Percentiles rank a stretch among this genome's conserved stretches.
Evolutionary conservation across 2,329 filamentous ascomycete genomes (phyloP).

Genomic region (Penicillium sp.): DNA sequence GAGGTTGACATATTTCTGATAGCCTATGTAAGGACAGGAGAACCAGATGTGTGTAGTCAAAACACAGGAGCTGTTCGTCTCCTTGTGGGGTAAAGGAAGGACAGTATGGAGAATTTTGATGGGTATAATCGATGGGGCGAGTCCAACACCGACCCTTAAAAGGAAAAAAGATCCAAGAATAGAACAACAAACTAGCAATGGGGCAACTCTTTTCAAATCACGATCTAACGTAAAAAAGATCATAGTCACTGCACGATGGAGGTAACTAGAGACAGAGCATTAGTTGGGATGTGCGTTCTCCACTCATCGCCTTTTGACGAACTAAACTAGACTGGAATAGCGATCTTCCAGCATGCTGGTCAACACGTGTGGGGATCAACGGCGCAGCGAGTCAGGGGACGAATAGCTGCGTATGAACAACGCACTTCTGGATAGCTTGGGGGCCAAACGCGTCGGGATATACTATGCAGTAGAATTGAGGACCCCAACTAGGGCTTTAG

Average conservation of each 20-base stretch:
- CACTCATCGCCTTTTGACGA: slow-evolving; percentile 1
- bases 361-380: slow-evolving; percentile 1
- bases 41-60: background rate
- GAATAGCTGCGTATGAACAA: background rate
- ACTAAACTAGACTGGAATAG: slow-evolving; percentile 3
- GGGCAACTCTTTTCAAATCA: background rate
- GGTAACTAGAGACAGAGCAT: background rate
- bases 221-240: background rate
- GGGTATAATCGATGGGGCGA: background rate
- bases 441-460: background rate
- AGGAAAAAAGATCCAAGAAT: background rate
- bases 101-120: background rate
- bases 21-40: background rate
- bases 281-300: background rate
- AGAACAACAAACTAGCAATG: too few relatives aligned
- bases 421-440: background rate
- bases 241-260: background rate
- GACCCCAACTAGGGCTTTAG: background rate
- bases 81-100: background rate
- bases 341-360: background rate
- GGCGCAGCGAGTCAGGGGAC: background rate
- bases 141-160: background rate
- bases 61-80: background rate
- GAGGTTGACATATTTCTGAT: slow-evolving; percentile 17
- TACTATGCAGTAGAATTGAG: background rate